phyloP scores from a whole-genome alignment of 768 basidiomycete species.

The Lentinula boryana region DNA sequence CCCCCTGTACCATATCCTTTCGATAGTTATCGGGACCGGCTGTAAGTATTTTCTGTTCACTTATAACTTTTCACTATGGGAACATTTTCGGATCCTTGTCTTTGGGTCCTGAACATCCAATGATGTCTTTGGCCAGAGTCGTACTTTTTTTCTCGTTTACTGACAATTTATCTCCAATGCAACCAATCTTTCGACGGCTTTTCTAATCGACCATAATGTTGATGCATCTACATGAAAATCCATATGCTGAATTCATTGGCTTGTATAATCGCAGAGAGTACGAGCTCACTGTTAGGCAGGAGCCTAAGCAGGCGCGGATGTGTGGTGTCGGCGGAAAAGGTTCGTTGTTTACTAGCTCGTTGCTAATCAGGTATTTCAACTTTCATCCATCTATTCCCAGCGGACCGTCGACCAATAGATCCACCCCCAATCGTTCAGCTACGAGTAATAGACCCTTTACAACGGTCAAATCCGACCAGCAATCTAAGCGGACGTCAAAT shows the following conservation, averaged over 20 bases:
- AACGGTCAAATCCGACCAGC: neutral
- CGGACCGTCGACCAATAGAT: constrained; percentile 94
- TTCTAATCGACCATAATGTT: neutral
- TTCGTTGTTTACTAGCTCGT: constrained; percentile 18
- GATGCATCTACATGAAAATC: neutral
- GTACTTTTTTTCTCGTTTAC: neutral
- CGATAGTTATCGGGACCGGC: constrained; percentile 5
- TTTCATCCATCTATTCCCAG: constrained; percentile 28
- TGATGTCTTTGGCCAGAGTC: neutral
- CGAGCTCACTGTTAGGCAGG: constrained; percentile 80
- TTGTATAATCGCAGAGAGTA: constrained; percentile 52
- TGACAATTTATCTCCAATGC: neutral
- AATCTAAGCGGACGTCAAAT: neutral
- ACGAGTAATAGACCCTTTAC: constrained; percentile 68
- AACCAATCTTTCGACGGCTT: neutral
- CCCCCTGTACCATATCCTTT: constrained; percentile 8
- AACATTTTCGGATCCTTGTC: constrained; percentile 3
- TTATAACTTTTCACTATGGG: constrained; percentile 41
- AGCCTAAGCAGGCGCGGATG: constrained; percentile 90
- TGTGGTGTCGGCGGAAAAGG: constrained; percentile 83
- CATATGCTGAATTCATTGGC: neutral
- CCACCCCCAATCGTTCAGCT: constrained; percentile 97
- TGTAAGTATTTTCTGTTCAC: constrained; percentile 47
- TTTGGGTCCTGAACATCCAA: neutral
- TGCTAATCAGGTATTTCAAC: neutral